Conservation (phyloP, 352 stramenopile species). For the Pythium sukuiense region DNA sequence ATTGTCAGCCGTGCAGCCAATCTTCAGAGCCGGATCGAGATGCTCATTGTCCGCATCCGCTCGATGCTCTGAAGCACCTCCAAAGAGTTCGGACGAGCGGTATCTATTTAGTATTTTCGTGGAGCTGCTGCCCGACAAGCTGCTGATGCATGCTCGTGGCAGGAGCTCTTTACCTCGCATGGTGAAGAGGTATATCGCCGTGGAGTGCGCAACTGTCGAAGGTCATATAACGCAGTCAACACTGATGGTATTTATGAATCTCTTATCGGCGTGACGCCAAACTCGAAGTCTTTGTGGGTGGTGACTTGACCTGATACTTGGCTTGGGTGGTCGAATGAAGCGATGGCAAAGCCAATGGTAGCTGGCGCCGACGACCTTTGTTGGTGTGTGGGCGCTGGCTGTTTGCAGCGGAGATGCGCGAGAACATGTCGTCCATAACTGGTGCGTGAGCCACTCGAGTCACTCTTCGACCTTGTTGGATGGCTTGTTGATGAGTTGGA, state of each 20-base stretch:
- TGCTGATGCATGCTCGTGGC: not conserved
- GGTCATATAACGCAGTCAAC: conserved; percentile 13
- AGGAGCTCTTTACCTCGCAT: not conserved
- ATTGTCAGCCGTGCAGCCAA: conserved; percentile 49
- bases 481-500: not conserved
- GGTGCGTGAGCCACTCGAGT: not conserved
- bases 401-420: not conserved
- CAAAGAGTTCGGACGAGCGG: not conserved
- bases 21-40: conserved; percentile 55
- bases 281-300: not conserved
- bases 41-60: conserved; percentile 32
- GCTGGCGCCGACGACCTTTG: not conserved
- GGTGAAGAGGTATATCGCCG: conserved; percentile 7
- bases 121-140: not conserved
- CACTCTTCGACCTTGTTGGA: too few species aligned
- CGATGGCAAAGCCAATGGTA: not conserved
- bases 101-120: conserved; percentile 21
- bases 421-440: not conserved
- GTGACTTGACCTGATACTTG: not conserved
- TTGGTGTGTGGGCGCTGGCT: not conserved
- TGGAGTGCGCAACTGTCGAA: conserved; percentile 14
- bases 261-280: not conserved
- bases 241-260: conserved; percentile 14
- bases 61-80: conserved; percentile 17
- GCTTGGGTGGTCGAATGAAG: not conserved